Base-by-base conservation (phyloP, 805 yeast genomes). In the Pichia thaimueangensis region DNA sequence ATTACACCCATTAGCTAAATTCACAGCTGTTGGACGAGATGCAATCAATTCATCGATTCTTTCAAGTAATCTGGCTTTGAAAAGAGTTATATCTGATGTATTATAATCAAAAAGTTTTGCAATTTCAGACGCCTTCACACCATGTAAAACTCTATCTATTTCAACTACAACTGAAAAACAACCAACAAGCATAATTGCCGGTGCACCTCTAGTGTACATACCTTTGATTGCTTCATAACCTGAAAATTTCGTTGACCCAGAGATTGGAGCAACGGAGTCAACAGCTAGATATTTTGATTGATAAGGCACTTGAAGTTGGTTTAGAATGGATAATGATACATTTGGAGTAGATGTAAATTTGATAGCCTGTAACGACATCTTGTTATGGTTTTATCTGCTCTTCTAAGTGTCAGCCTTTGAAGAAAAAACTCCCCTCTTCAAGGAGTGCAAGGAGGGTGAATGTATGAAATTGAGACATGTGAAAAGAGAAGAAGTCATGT, bases 201-300 rank as follows among this genome's bases (percentile, higher is more conserved):
- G 98, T 0, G 98, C 98, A 30, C 98, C 98, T 59, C 98, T 73
- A 5, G 94, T 97, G 55, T 86, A 88, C 98, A 91, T 91, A 45
- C 71, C 71, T 57, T 79, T 81, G 60, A 91, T 91, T n/a, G 85
- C 95, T 16, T 72, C 70, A 62, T 67, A 86, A 4, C 95, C 97
- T 59, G 88, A 94, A 23, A 60, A 57, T 8, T 27, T 13, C 12
- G 69, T 81, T 4, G 32, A 15, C 4, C n/a, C 27, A 3, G 82
- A 88, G 9, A 42, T 35, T 7, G 64, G 63, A 36, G 80, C 80
- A 39, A 86, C 78, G 15, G 77, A 66, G 30, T 65, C 50, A 45
- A 91, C 74, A 1, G 70, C 58, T 17, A 89, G 65, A 60, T 86
- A 91, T 37, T 68, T 71, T 1, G 94, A 77, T 40, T 81, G 71